These are phyloP conservation scores for Suillus brevipes DNA, from an alignment of 768 basidiomycete species.

Conservation along the genomic window DNA sequence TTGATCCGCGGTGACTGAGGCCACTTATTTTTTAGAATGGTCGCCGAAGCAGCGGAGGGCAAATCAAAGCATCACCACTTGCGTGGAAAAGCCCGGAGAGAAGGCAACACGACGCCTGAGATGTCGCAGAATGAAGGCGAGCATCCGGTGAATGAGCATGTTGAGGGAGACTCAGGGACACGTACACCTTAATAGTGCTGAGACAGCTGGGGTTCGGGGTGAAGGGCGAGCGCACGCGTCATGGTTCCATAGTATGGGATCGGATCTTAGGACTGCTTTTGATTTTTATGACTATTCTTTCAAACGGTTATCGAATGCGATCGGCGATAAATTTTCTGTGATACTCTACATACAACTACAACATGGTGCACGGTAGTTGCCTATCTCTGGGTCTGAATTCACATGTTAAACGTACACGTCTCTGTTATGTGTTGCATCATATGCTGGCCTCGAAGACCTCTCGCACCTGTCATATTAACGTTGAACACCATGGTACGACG, in stretches of 20 bases:
- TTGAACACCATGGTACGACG: background rate
- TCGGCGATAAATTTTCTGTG: no score
- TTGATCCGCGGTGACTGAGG: background rate
- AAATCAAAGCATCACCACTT: slow-evolving; percentile 57
- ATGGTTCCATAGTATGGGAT: background rate
- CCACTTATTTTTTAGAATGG: slow-evolving; percentile 55
- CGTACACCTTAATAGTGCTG: slow-evolving; percentile 7
- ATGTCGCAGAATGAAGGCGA: slow-evolving; percentile 33
- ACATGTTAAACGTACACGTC: background rate
- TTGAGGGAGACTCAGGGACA: slow-evolving; percentile 10
- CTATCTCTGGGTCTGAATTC: background rate
- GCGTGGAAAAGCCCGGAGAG: slow-evolving; percentile 30
- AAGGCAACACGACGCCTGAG: slow-evolving; percentile 41
- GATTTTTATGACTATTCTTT: slow-evolving; percentile 3
- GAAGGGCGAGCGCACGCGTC: background rate
- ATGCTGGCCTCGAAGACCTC: background rate
- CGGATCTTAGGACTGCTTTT: slow-evolving; percentile 1
- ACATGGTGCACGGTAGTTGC: background rate
- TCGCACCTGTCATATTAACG: background rate
- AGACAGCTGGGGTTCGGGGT: slow-evolving; percentile 1
- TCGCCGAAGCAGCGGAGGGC: slow-evolving; percentile 79
- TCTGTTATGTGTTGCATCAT: background rate
- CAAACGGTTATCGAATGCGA: background rate
- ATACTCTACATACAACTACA: background rate
- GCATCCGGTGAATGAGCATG: slow-evolving; percentile 18